Conservation (phyloP, 192 early-diverging fungal species). For the Gonapodya prolifera region DNA sequence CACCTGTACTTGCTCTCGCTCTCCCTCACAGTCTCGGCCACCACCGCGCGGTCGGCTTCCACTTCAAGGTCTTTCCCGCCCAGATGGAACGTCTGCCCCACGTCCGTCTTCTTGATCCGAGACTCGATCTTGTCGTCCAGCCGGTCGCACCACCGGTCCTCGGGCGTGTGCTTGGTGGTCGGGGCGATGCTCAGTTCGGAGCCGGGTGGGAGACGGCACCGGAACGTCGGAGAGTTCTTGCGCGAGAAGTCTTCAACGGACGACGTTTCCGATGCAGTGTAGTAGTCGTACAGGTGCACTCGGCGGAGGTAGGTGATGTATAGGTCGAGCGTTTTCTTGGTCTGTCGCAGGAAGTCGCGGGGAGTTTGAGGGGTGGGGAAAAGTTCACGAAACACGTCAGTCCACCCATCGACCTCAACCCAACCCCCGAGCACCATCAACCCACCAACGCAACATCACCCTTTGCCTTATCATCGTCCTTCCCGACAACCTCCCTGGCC, state of each 20-base stretch:
- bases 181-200: not conserved
- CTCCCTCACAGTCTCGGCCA: conserved; percentile 41
- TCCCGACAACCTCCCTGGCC: conserved; percentile 12
- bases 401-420: conserved; percentile 11
- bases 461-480: conserved; percentile 13
- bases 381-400: conserved; percentile 12
- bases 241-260: conserved; percentile 74
- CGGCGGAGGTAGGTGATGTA: conserved; percentile 73
- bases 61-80: too few relatives aligned
- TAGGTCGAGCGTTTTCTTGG: conserved; percentile 53
- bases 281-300: conserved; percentile 93
- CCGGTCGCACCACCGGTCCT: not conserved
- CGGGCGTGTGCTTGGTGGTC: not conserved
- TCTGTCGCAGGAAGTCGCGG: not conserved
- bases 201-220: not conserved
- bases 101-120: not conserved
- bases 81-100: not conserved
- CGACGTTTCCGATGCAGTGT: conserved; percentile 66
- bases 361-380: too few relatives aligned
- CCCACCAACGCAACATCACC: conserved; percentile 10
- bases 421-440: conserved; percentile 13
- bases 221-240: conserved; percentile 45
- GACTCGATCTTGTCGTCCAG: not conserved
- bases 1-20: conserved; percentile 82
- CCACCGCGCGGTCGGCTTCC: conserved; percentile 37